Evolutionary conservation across 352 stramenopile species (phyloP).

Genomic region (Phytophthora idaei): DNA sequence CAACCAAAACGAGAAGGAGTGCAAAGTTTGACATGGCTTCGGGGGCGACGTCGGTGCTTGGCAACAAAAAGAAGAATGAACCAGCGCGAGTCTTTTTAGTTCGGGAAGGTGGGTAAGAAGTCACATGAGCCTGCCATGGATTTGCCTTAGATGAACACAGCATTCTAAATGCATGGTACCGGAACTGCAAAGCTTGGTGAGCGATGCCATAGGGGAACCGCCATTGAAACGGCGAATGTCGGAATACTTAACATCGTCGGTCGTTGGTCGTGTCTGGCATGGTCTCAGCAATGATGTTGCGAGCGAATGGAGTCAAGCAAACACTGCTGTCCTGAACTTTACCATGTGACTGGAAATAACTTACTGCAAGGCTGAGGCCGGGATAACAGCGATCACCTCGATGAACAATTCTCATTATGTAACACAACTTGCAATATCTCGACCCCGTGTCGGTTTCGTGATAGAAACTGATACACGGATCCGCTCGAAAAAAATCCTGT

Average conservation of each 20-base stretch:
- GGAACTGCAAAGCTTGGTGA: conserved; percentile 28
- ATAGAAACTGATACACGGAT: too few relatives aligned
- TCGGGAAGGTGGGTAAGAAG: too few relatives aligned
- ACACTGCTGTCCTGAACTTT: conserved; percentile 7
- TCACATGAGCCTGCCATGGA: too few relatives aligned
- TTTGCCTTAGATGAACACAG: too few relatives aligned
- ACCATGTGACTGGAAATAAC: background rate
- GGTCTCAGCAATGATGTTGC: conserved; percentile 4
- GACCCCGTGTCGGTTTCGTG: too few relatives aligned
- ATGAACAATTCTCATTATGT: too few relatives aligned
- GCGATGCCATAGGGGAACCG: conserved; percentile 16
- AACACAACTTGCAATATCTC: too few relatives aligned
- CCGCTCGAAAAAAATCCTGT: too few relatives aligned
- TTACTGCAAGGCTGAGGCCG: too few relatives aligned
- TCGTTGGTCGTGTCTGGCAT: conserved; percentile 14
- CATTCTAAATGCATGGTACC: background rate
- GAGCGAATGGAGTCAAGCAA: background rate
- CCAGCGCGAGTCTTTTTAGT: background rate
- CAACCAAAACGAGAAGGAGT: conserved; percentile 13
- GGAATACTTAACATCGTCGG: conserved; percentile 9
- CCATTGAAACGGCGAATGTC: conserved; percentile 22
- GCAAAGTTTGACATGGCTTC: conserved; percentile 18
- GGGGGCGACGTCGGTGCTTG: background rate
- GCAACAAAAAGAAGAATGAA: conserved; percentile 35
- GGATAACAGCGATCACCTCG: too few relatives aligned